Conservation (phyloP, 23 red algal species). For the Gracilariopsis chorda region DNA sequence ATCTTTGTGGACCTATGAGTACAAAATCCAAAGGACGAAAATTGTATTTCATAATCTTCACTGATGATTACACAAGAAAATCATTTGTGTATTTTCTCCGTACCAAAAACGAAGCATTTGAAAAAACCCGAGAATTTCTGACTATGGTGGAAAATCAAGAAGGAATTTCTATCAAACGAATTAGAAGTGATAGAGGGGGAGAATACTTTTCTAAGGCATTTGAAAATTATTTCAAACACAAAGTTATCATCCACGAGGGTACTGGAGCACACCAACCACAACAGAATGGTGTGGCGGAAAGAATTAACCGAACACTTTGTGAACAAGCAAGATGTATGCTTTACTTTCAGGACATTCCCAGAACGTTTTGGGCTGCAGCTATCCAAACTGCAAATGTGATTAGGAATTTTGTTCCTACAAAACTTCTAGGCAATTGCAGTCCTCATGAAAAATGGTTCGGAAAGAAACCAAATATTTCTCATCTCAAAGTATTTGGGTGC, state of each 20-base stretch:
- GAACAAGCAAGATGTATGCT: constrained; percentile 40
- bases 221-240: not conserved
- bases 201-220: not conserved
- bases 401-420: not conserved
- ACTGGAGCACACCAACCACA: constrained; percentile 21
- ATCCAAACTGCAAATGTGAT: not conserved
- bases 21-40: not conserved
- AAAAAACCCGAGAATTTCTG: not conserved
- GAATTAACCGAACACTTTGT: constrained; percentile 25
- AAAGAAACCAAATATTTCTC: not conserved
- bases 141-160: not conserved
- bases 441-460: not conserved
- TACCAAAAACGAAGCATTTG: not conserved
- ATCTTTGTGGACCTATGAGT: constrained; percentile 19
- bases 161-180: not conserved
- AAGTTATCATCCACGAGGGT: constrained; percentile 17
- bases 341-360: not conserved
- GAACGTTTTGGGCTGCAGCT: constrained; percentile 13
- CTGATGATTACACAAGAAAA: constrained; percentile 7
- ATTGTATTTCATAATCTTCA: constrained; percentile 22
- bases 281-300: constrained; percentile 35
- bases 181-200: constrained; percentile 8
- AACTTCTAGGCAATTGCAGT: not conserved
- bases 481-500: not conserved
- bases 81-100: constrained; percentile 1